phyloP scores from a whole-genome alignment of 345 rosid species.

The Kandelia obovata region DNA sequence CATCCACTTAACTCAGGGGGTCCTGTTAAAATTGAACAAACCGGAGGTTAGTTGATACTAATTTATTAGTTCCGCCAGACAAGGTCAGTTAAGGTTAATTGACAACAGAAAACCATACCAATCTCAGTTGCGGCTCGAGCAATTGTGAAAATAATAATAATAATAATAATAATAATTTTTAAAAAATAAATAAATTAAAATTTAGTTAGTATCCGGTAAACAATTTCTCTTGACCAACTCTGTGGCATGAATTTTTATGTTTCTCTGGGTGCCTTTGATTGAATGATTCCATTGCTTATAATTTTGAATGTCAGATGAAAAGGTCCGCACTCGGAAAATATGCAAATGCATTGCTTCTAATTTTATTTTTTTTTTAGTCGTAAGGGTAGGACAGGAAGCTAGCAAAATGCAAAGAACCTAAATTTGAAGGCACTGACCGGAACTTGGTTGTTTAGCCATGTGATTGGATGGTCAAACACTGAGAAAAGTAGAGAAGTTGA shows the following conservation, averaged over 20 bases:
- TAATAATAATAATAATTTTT: too few relatives aligned
- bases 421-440: too few relatives aligned
- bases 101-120: too few relatives aligned
- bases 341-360: too few relatives aligned
- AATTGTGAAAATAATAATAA: not conserved
- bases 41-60: not conserved
- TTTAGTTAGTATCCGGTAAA: too few relatives aligned
- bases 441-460: not conserved
- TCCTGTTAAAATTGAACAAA: not conserved
- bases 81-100: too few relatives aligned
- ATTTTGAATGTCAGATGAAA: slow-evolving; percentile 5
- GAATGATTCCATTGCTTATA: slow-evolving; percentile 14
- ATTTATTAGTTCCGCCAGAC: too few relatives aligned
- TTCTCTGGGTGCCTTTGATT: not conserved
- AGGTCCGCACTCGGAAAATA: slow-evolving; percentile 9
- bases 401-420: too few relatives aligned
- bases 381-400: too few relatives aligned
- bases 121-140: not conserved
- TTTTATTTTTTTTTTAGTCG: too few relatives aligned
- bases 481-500: not conserved
- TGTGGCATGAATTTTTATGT: not conserved
- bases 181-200: too few relatives aligned
- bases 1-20: not conserved
- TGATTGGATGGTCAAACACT: not conserved
- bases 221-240: too few relatives aligned